phyloP scores from a whole-genome alignment of 2,329 filamentous ascomycete species.

The Domatiomyces globalis region DNA sequence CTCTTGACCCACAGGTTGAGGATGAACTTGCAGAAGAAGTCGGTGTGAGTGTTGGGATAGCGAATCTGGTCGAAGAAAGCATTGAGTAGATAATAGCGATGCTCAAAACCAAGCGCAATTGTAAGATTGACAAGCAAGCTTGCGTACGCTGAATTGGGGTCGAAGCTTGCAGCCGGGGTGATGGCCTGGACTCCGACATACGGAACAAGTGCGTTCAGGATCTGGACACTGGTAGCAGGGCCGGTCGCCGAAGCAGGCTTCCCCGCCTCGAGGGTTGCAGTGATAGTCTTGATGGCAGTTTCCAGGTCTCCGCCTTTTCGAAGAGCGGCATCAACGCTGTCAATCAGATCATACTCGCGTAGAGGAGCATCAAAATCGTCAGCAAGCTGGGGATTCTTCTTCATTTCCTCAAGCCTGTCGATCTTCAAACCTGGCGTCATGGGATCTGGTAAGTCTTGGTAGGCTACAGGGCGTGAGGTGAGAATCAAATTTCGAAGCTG shows the following conservation, averaged over 20 bases:
- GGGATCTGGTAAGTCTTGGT: constrained; percentile 58
- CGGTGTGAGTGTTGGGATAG: constrained; percentile 76
- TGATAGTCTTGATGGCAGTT: constrained; percentile 56
- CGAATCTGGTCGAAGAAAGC: constrained; percentile 86
- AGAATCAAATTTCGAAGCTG: constrained; percentile 83
- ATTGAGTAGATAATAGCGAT: constrained; percentile 68
- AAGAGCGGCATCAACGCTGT: constrained; percentile 38
- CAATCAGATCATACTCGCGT: constrained; percentile 38
- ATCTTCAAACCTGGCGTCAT: constrained; percentile 60
- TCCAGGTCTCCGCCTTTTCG: constrained; percentile 32
- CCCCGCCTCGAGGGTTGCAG: constrained; percentile 3
- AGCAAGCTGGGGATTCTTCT: constrained; percentile 50
- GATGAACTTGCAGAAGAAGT: constrained; percentile 79
- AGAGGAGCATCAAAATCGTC: constrained; percentile 44
- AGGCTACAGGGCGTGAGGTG: constrained; percentile 58
- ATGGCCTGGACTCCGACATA: constrained; percentile 66
- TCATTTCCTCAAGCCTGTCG: constrained; percentile 62
- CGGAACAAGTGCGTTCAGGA: constrained; percentile 71
- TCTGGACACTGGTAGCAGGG: constrained; percentile 17
- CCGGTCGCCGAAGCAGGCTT: constrained; percentile 2
- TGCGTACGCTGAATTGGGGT: constrained; percentile 51
- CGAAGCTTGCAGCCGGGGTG: constrained; percentile 45
- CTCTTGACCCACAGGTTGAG: constrained; percentile 71
- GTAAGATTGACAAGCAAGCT: constrained; percentile 62
- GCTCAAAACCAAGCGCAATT: constrained; percentile 59